Evolutionary conservation across 108 stramenopile species (phyloP).

Genomic region (Aurantiochytrium sp.): DNA sequence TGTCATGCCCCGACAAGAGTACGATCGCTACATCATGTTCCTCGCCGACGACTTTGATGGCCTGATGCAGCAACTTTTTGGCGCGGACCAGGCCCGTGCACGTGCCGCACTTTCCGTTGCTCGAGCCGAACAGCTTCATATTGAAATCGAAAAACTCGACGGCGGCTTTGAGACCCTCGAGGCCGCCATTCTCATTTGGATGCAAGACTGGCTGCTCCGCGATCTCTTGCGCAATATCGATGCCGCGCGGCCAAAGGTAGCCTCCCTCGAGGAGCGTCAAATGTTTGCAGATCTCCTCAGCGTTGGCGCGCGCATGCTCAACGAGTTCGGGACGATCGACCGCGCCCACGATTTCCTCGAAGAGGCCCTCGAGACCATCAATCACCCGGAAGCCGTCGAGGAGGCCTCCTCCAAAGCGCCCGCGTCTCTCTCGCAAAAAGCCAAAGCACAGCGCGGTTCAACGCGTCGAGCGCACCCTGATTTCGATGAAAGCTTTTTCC

Average conservation of each 20-base stretch:
- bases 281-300: neutral
- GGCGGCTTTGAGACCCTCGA: neutral
- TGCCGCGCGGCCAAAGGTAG: neutral
- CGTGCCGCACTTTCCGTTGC: neutral
- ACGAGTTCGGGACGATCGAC: neutral
- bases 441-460: neutral
- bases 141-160: neutral
- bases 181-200: neutral
- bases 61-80: neutral
- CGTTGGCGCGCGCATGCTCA: neutral
- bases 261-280: neutral
- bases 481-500: neutral
- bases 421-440: too few relatives aligned
- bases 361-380: neutral
- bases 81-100: neutral
- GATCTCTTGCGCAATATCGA: neutral
- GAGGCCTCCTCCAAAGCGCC: too few relatives aligned
- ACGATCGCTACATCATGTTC: neutral
- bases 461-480: neutral
- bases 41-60: conserved; percentile 12
- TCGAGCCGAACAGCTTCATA: neutral
- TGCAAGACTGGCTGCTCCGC: neutral
- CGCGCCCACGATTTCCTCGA: neutral
- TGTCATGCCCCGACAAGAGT: neutral
- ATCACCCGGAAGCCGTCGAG: neutral